phyloP scores from a whole-genome alignment of 202 grass and related monocot genomes.

The Panicum hallii region DNA sequence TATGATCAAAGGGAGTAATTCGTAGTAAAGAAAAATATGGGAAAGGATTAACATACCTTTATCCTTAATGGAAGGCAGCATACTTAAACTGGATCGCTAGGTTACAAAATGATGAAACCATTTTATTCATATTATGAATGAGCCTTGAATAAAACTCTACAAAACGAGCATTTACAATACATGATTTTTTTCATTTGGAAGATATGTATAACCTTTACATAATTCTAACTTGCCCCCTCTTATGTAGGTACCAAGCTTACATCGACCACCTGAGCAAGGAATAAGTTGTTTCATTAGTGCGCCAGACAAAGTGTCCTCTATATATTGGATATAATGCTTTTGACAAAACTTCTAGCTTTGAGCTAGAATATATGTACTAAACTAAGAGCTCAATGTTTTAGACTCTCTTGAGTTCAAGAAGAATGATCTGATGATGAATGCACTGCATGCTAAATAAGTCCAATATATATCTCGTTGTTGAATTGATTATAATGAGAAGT shows the following conservation, averaged over 20 bases:
- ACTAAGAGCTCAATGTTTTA: slow-evolving; percentile 15
- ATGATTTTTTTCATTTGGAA: not conserved
- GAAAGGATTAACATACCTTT: not conserved
- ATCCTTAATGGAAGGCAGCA: not conserved
- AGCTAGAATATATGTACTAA: slow-evolving; percentile 10
- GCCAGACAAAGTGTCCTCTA: not conserved
- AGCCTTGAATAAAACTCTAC: not conserved
- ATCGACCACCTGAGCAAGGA: slow-evolving; percentile 50
- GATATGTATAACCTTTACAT: not conserved
- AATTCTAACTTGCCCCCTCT: not conserved
- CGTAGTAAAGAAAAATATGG: slow-evolving; percentile 3
- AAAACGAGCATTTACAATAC: not conserved
- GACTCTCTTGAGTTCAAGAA: slow-evolving; percentile 20
- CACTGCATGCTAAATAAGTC: not conserved
- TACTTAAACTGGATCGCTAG: not conserved
- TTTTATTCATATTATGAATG: not conserved
- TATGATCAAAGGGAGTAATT: not conserved
- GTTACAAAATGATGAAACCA: not conserved
- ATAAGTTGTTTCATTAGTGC: slow-evolving; percentile 15
- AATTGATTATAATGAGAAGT: not conserved
- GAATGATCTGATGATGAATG: slow-evolving; percentile 22
- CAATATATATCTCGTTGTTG: not conserved
- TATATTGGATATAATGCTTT: slow-evolving; percentile 15
- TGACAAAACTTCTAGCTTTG: slow-evolving; percentile 13
- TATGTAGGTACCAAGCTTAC: slow-evolving; percentile 53